Evolutionary conservation across 2,329 filamentous ascomycete genomes (phyloP), one percentile per base, ranked within the genome.

Genomic region (Epichloe hybrida): DNA sequence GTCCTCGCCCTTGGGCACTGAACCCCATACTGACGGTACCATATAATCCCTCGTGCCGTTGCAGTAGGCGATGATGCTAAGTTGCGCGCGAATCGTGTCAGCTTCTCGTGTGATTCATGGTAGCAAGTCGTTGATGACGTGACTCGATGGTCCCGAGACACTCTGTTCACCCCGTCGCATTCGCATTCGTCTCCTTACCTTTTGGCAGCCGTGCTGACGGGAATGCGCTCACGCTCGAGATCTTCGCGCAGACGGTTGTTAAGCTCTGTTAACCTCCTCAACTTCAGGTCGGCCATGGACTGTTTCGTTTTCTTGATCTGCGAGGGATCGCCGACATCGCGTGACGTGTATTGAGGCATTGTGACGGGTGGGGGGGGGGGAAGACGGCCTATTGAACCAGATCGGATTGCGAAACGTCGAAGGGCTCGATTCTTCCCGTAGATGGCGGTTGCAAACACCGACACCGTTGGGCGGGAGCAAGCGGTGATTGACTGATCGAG

Each of bases 31-130:
- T 50, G 89, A 95, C 48, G 90, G 90, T 50, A 97, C 90, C 93
- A 98, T 97, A 75, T 95, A 97, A 69, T 98, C 93, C 70, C 91
- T 86, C 61, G 93, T 96, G 70, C 88, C 90, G 71, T 95, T 95
- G 72, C 91, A 97, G 74, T 97, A 97, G 61, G 88, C 87, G 68
- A 97, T 97, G 68, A 97, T 86, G 69, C 93, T 98, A 40, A 7
- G 23, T 34, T 37, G 17, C 13, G 42, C 37, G 27, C 15, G 13
- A 21, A 50, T n/a, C 23, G 31, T 34, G 49, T 50, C 49, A 50
- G 49, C 49, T 21, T 44, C 34, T 9, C 15, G 15, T 21, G 17
- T 21, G 5, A 23, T 20, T 31, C 7, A 15, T 23, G 17, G 20
- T n/a, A 13, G 8, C 17, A 6, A 20, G 45, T 17, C 15, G n/a